Base-by-base conservation (phyloP, 2,329 filamentous ascomycete genomes). In the Paraphaeosphaeria sporulosa region DNA sequence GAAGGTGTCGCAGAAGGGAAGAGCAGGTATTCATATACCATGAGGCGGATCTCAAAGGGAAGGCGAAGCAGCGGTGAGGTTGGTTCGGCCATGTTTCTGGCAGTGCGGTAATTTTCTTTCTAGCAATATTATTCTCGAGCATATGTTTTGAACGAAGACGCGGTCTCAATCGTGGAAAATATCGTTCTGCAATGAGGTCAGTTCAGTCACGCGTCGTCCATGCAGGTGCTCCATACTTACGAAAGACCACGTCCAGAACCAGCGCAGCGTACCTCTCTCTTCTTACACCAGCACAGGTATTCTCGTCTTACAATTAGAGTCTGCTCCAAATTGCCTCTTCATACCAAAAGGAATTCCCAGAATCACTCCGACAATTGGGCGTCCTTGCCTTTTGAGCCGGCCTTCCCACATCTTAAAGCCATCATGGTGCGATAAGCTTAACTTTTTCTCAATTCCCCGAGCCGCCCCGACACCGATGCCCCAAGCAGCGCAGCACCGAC, bases 1-100 rank as follows among this genome's bases (percentile, higher is more conserved):
- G 72, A 71, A 4, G 74, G 76, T 10, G 56, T 75, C 59, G 56
- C 65, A 7, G 77, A 77, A 9, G 81, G 80, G 10, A 79, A 66
- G 21, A 83, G 73, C 4, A 83, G 74, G 57, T 74, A 60, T 64
- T 76, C 73, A 64, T 83, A 84, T 57, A 84, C 82, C 57, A 80
- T 78, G 5, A 84, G 73, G 6, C 81, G 74, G 46, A 84, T 77
- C 64, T 84, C 82, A 4, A 78, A 68, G 2, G 81, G 81, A 5
- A 83, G 70, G 8, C 77, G 76, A n/a, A 82, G 71, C 38, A 83
- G 76, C 2, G 72, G 74, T 46, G 76, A 76, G 15, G 64, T 57
- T 49, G 63, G 56, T 34, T 61, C 48, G 27, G 23, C 30, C 40
- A 64, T 43, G 19, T 53, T 40, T 32, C 19, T n/a, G 27, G 4